Conservation (phyloP, 192 early-diverging fungal genomes). For the Endogone sp. region DNA sequence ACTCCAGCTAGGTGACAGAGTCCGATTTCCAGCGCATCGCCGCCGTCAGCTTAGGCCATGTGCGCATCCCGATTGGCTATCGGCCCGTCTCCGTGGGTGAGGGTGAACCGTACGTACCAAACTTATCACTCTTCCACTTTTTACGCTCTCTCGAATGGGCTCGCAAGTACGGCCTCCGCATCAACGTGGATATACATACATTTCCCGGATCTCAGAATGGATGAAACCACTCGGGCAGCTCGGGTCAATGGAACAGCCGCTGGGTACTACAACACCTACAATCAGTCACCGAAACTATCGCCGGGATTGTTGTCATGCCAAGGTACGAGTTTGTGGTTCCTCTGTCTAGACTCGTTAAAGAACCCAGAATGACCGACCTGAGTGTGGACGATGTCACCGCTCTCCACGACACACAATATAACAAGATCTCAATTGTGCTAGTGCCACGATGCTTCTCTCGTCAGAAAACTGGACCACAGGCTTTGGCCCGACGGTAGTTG, state of each 20-base stretch:
- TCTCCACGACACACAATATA: slow-evolving; percentile 2
- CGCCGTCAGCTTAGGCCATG: slow-evolving; percentile 48
- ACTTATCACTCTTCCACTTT: slow-evolving; percentile 47
- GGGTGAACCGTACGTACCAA: slow-evolving; percentile 58
- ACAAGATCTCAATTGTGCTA: slow-evolving; percentile 7
- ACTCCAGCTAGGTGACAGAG: slow-evolving; percentile 53
- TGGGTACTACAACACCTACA: slow-evolving; percentile 33
- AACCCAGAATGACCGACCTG: slow-evolving; percentile 28
- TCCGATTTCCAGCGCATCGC: slow-evolving; percentile 43
- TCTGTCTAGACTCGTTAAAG: slow-evolving; percentile 39
- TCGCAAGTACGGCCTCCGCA: slow-evolving; percentile 49
- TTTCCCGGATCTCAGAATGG: slow-evolving; percentile 72
- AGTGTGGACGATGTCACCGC: slow-evolving; percentile 6
- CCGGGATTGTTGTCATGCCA: slow-evolving; percentile 37
- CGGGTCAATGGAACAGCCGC: slow-evolving; percentile 27
- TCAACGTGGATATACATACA: slow-evolving; percentile 58
- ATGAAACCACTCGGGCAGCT: slow-evolving; percentile 40
- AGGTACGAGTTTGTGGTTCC: slow-evolving; percentile 30
- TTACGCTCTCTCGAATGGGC: slow-evolving; percentile 52
- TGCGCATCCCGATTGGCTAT: slow-evolving; percentile 64
- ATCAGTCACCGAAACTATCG: slow-evolving; percentile 43
- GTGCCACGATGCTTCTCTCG: neutral
- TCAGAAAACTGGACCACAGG: slow-evolving; percentile 14
- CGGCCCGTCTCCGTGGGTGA: slow-evolving; percentile 52
- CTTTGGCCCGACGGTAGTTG: slow-evolving; percentile 57